A percentile compares a stretch with the other conserved stretches of the same genome.
Conservation (phyloP, 345 rosid genomes). For the Cardamine occulta region DNA sequence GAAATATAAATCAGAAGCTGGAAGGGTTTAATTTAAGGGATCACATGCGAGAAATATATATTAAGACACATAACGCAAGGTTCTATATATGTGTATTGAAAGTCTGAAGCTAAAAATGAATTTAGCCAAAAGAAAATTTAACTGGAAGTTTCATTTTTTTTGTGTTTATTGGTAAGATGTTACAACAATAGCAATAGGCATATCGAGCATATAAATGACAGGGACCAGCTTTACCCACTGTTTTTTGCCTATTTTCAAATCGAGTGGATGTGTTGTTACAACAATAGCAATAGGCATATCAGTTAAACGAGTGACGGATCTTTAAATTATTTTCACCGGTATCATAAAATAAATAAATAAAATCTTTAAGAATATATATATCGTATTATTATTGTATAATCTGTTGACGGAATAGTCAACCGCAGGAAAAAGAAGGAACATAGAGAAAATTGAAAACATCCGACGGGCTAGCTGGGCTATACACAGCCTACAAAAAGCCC, state of each 20-base stretch:
- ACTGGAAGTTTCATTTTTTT: conserved; percentile 27
- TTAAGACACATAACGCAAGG: conserved; percentile 18
- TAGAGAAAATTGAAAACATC: not conserved
- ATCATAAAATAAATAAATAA: no score
- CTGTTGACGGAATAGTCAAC: no score
- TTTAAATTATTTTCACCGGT: no score
- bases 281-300: no score
- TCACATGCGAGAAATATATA: conserved; percentile 7
- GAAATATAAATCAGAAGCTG: not conserved
- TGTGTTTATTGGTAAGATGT: not conserved
- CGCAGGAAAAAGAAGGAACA: no score
- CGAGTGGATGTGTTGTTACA: no score
- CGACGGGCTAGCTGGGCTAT: not conserved
- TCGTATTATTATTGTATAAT: no score
- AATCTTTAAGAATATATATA: no score
- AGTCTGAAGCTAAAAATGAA: conserved; percentile 14
- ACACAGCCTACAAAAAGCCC: not conserved
- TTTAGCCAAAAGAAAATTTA: not conserved
- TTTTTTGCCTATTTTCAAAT: no score
- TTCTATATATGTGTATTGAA: conserved; percentile 27
- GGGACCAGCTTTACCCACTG: no score
- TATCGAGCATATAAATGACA: no score
- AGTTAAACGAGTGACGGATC: no score
- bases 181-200: not conserved
- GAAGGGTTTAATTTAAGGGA: conserved; percentile 30